Percentiles rank a stretch among this genome's conserved stretches.
These are phyloP conservation scores for Penicillium sp. DNA, from an alignment of 2,329 filamentous ascomycete species.

Conservation along the genomic window DNA sequence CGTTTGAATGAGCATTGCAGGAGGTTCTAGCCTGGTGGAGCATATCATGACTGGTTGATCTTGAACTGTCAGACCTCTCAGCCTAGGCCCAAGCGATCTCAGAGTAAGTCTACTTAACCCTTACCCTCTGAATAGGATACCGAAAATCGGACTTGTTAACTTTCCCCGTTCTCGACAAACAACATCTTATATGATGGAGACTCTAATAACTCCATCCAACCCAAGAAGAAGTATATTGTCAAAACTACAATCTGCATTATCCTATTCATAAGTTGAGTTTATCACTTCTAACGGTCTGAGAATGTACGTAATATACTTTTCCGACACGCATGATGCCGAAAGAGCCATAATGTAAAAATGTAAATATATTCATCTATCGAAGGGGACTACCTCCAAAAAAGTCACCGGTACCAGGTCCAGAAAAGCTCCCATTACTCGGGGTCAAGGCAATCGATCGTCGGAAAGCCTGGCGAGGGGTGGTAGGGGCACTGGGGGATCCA, in stretches of 20 bases:
- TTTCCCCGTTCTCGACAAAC: background rate
- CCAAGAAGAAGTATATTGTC: background rate
- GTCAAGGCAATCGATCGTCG: conserved; percentile 44
- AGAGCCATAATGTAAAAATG: background rate
- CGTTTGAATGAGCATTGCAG: no score
- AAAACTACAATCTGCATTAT: background rate
- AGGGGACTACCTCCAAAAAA: conserved; percentile 44
- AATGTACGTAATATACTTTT: background rate
- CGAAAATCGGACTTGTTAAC: background rate
- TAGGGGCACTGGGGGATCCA: conserved; percentile 34
- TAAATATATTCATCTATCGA: conserved; percentile 26
- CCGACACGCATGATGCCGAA: background rate
- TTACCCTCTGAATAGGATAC: no score
- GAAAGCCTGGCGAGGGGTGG: conserved; percentile 45
- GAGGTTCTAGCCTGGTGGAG: no score
- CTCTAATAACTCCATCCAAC: background rate
- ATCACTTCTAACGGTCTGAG: background rate
- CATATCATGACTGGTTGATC: no score
- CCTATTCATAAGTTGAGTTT: background rate
- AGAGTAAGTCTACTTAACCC: no score
- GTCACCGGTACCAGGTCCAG: conserved; percentile 37
- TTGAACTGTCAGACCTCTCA: no score
- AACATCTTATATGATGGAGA: background rate
- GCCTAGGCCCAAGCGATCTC: no score
- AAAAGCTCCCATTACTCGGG: conserved; percentile 45